Evolutionary conservation across 2,329 filamentous ascomycete genomes (phyloP).

Genomic region (Fusarium setosum): DNA sequence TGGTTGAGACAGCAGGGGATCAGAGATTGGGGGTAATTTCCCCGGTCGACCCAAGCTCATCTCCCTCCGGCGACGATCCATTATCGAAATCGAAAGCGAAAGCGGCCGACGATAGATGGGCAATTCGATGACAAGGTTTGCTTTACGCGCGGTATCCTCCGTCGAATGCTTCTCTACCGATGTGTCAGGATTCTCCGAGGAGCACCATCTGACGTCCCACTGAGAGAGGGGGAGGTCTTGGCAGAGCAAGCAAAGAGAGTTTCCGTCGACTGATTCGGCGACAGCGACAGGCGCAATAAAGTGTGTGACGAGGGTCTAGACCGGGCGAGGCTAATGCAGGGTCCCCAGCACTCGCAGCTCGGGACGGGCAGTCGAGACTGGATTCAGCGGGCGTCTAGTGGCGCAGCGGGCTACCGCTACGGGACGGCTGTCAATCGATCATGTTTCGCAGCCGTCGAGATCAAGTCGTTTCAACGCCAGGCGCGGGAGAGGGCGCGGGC

Average conservation of each 20-base stretch:
- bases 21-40: conserved; percentile 19
- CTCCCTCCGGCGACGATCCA: conserved; percentile 5
- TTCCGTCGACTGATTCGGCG: conserved; percentile 1
- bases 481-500: not conserved
- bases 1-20: not conserved
- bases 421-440: conserved; percentile 1
- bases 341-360: conserved; percentile 9
- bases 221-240: not conserved
- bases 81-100: conserved; percentile 1
- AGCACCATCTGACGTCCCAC: no score
- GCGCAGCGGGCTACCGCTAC: conserved; percentile 6
- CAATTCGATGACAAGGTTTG: not conserved
- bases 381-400: conserved; percentile 18
- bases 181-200: not conserved
- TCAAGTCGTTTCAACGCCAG: not conserved
- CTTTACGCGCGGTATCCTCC: conserved; percentile 6
- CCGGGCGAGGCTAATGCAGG: conserved; percentile 6
- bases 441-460: not conserved
- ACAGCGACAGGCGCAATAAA: not conserved
- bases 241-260: conserved; percentile 1
- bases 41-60: not conserved
- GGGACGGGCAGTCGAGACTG: not conserved
- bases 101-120: not conserved
- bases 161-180: not conserved
- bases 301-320: conserved; percentile 11